phyloP scores from a whole-genome alignment of 805 yeast genomes.

The Wickerhamomyces silvicola region DNA sequence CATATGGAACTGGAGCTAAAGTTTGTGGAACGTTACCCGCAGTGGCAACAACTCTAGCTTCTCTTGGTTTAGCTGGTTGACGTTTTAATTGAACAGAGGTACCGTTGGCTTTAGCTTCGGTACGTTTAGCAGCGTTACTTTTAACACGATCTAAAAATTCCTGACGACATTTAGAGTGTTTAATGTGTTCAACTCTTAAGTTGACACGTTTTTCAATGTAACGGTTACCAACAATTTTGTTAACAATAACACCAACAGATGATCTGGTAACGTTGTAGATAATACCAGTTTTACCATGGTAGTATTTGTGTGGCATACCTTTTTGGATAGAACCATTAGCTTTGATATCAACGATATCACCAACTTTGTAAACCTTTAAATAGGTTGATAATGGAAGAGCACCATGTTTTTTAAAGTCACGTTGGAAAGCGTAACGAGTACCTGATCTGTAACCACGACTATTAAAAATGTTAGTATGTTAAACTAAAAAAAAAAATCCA shows the following conservation, averaged over 20 bases:
- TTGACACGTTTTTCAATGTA: constrained; percentile 98
- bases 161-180: constrained; percentile 99
- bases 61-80: constrained; percentile 98
- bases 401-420: constrained; percentile 98
- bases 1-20: constrained; percentile 98
- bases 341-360: constrained; percentile 98
- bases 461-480: constrained; percentile 11
- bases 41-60: constrained; percentile 76
- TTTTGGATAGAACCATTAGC: constrained; percentile 99
- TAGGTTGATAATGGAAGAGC: constrained; percentile 89
- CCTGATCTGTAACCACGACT: constrained; percentile 99
- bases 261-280: constrained; percentile 98
- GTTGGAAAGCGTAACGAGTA: constrained; percentile 99
- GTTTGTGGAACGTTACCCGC: constrained; percentile 87
- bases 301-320: constrained; percentile 99
- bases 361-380: constrained; percentile 97
- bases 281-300: constrained; percentile 99
- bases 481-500: too few relatives aligned
- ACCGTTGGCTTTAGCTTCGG: constrained; percentile 94
- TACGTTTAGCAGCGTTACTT: constrained; percentile 88
- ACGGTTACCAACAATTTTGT: constrained; percentile 99
- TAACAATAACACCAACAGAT: constrained; percentile 95
- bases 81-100: constrained; percentile 89
- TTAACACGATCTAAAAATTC: constrained; percentile 99
- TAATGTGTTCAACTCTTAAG: constrained; percentile 97